Percentiles rank a stretch among this genome's conserved stretches.
These are phyloP conservation scores for Solanum appendiculatum DNA, from an alignment of 257 asterid species.

Conservation along the genomic window DNA sequence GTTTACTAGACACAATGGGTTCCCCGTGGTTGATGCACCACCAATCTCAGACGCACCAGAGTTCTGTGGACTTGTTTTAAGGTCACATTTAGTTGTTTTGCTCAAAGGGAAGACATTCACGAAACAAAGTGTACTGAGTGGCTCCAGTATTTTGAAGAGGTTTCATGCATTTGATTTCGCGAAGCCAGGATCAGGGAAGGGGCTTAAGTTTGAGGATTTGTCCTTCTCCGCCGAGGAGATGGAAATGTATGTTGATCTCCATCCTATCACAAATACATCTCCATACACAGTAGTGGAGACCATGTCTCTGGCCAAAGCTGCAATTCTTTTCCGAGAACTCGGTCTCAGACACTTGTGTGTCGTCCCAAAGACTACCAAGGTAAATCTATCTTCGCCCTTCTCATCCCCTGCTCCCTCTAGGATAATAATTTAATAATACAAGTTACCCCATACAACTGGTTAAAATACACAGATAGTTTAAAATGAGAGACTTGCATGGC, in stretches of 20 bases:
- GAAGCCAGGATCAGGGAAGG: slow-evolving; percentile 90
- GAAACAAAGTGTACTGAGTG: slow-evolving; percentile 31
- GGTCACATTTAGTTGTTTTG: slow-evolving; percentile 84
- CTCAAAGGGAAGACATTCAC: slow-evolving; percentile 54
- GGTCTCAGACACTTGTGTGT: slow-evolving; percentile 91
- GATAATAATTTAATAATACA: not conserved
- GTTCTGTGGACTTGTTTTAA: slow-evolving; percentile 69
- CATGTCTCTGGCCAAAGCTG: slow-evolving; percentile 98
- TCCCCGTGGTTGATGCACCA: slow-evolving; percentile 87
- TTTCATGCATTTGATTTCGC: slow-evolving; percentile 79
- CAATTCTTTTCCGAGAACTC: slow-evolving; percentile 70
- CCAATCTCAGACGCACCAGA: slow-evolving; percentile 77
- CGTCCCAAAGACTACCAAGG: slow-evolving; percentile 79
- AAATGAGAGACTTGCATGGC: not conserved
- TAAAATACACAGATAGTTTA: not conserved
- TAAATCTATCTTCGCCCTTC: slow-evolving; percentile 20
- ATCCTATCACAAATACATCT: slow-evolving; percentile 79
- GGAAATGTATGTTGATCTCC: slow-evolving; percentile 95
- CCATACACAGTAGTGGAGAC: slow-evolving; percentile 92
- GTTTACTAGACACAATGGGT: slow-evolving; percentile 69
- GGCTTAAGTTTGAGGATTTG: slow-evolving; percentile 72
- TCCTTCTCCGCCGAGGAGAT: slow-evolving; percentile 57
- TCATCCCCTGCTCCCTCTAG: not conserved
- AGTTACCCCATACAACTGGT: not conserved
- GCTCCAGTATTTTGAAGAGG: slow-evolving; percentile 29